Evolutionary conservation across 2,329 filamentous ascomycete genomes (phyloP), one percentile per base, ranked within the genome.

Genomic region (Botrytis fabae): DNA sequence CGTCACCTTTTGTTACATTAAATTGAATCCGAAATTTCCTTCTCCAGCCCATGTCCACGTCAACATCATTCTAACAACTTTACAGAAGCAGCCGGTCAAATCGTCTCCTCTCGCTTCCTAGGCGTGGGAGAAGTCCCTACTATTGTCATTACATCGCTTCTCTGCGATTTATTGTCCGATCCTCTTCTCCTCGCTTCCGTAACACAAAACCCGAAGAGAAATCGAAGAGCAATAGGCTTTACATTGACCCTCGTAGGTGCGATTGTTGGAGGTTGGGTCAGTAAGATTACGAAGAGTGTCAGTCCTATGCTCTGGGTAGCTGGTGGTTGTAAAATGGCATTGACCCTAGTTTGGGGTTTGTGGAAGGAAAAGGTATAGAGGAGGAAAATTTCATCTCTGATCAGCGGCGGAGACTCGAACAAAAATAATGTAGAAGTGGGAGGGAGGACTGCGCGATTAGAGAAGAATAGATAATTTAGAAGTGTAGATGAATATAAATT

Each of bases 91-190:
- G 90, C 90, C 73, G 92, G 92, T 0, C 92, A 94, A 80, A 91
- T 92, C 0, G 90, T 94, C n/a, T 87, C 88, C 0, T 93, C 90
- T 78, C 84, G 92, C 2, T 90, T 90, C 0, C 82, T 95, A 74
- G 86, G 89, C 79, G 91, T 89, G 79, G 89, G 88, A 72, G 88
- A 88, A 1, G 82, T 94, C 42, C 94, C 92, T 0, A 93, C 90
- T 75, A 91, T 94, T 22, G 92, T 94, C 4, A 82, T 95, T 70
- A 95, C 92, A 1, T 93, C 91, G 79, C 89, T 93, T 75, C 94
- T 94, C 83, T 93, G 91, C 79, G 92, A 94, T 79, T 79, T 95
- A 18, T 93, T 93, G 78, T 91, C 90, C 1, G 91, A 93, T 76
- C 81, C 84, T 6, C 82, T 84, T 28, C 75, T 89, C 32, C 81